Conservation (phyloP, 148 eudicot genomes). For the Euryodendron excelsum region DNA sequence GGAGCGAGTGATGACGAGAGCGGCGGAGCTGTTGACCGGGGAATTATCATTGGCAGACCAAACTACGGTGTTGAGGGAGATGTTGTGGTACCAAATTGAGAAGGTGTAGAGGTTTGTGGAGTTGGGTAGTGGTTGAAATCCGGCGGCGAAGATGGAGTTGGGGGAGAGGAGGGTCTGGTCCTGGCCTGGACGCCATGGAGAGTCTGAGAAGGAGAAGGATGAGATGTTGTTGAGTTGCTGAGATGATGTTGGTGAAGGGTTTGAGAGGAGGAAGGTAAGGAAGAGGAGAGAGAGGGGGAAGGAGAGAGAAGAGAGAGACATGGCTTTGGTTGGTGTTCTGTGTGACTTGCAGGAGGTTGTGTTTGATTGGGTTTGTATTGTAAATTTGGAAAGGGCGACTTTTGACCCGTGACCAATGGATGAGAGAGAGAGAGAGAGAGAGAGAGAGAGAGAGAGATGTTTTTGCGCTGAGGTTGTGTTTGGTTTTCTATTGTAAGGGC, state of each 20-base stretch:
- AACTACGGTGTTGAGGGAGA: conserved; percentile 24
- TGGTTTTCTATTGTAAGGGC: too few species aligned
- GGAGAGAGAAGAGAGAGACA: background rate
- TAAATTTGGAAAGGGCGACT: too few species aligned
- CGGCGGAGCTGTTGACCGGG: conserved; percentile 35
- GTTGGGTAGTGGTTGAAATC: conserved; percentile 34
- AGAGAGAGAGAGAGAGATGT: too few species aligned
- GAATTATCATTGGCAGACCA: conserved; percentile 50
- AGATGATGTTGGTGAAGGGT: conserved; percentile 6
- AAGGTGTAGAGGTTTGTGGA: conserved; percentile 38
- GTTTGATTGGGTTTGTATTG: too few species aligned
- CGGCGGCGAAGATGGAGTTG: conserved; percentile 56
- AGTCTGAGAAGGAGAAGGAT: conserved; percentile 35
- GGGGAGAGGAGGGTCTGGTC: conserved; percentile 52
- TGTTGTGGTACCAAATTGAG: conserved; percentile 52
- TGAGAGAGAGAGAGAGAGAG: too few species aligned
- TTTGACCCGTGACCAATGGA: too few species aligned
- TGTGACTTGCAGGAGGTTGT: background rate
- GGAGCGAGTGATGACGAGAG: conserved; percentile 36
- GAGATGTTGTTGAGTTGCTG: conserved; percentile 21
- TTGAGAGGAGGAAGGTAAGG: background rate
- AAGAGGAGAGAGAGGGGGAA: conserved; percentile 6
- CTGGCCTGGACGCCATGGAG: conserved; percentile 56
- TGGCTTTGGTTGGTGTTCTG: too few species aligned
- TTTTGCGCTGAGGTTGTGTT: too few species aligned